Evolutionary conservation across 192 early-diverging fungal genomes (phyloP), one percentile per base, ranked within the genome.

Genomic region (Coemansia sp.): DNA sequence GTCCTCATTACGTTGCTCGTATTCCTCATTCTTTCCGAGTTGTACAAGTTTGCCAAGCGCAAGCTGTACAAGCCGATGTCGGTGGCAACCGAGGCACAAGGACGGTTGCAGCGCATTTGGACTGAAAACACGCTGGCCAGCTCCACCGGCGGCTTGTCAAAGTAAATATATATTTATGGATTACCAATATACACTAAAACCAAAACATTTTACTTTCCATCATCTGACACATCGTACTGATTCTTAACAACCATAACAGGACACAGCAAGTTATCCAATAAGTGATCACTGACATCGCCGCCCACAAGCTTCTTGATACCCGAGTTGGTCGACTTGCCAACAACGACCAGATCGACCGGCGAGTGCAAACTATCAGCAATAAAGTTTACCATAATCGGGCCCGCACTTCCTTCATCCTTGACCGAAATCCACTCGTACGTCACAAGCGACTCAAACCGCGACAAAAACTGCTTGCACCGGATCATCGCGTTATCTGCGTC

Each of bases 11-110:
- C 88, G 13, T 61, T 82, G 49, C 19, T 91, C 19, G 55, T 90
- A 24, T 92, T 88, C 70, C 65, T 90, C 12, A 76, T 81, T 11
- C 20, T 85, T n/a, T 80, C 81, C 24, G 89, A 92, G 67, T n/a
- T 83, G 12, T 92, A 85, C 74, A 92, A 92, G 74, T 67, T 81
- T 55, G 73, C 68, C 66, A 85, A 84, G 73, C 78, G 83, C 71
- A 69, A 67, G 58, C 62, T 75, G 16, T 68, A 67, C 61, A 81
- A 74, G 59, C 78, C 78, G 23, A 62, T 81, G 16, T 62, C 50
- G 13, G 56, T 71, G 0, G 78, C 78, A 1, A 81, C 78, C 4
- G 67, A 69, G 1, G 65, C 68, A 43, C 78, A 81, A 39, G 78
- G 61, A 43, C 64, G 78, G 6, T 59, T 81, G 65, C 78, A 81